Percentiles rank a stretch among this genome's conserved stretches.
These are phyloP conservation scores for Phoma herbarum DNA, from an alignment of 2,329 filamentous ascomycete species.

Conservation along the genomic window DNA sequence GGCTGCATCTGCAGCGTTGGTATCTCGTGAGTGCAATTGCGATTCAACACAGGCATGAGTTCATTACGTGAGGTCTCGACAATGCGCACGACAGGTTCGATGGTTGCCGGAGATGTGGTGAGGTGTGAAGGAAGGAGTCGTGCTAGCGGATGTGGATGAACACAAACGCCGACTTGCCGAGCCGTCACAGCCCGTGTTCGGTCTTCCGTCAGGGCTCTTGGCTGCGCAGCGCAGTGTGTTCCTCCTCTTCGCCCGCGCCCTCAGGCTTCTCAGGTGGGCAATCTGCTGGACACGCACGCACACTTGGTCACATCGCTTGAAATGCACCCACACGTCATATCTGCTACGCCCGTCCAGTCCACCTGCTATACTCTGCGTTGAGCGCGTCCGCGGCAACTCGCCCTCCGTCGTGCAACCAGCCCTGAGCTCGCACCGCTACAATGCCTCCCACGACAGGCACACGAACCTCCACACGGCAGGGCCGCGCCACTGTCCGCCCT, in stretches of 20 bases:
- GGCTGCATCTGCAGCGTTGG: too few relatives aligned
- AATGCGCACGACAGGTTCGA: neutral
- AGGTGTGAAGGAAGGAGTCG: constrained; percentile 7
- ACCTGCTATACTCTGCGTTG: constrained; percentile 24
- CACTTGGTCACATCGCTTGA: constrained; percentile 33
- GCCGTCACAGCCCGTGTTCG: constrained; percentile 18
- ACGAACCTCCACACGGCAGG: constrained; percentile 55
- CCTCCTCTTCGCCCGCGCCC: constrained; percentile 25
- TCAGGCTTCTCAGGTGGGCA: constrained; percentile 26
- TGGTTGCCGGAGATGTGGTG: neutral
- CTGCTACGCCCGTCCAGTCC: constrained; percentile 28
- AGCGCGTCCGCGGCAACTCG: constrained; percentile 30
- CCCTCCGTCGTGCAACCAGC: constrained; percentile 29
- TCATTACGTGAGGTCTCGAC: too few relatives aligned
- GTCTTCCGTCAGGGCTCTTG: constrained; percentile 33
- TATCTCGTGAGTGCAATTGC: too few relatives aligned
- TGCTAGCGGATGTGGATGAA: neutral
- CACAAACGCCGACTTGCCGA: constrained; percentile 12
- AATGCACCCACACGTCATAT: constrained; percentile 41
- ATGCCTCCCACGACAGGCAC: constrained; percentile 50
- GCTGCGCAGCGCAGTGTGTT: constrained; percentile 28
- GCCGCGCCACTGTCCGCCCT: constrained; percentile 57
- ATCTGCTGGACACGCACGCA: constrained; percentile 34
- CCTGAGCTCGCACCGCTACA: constrained; percentile 31
- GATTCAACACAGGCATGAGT: too few relatives aligned